Evolutionary conservation across 2,329 filamentous ascomycete species (phyloP).

Genomic region (Cytospora chrysosperma): DNA sequence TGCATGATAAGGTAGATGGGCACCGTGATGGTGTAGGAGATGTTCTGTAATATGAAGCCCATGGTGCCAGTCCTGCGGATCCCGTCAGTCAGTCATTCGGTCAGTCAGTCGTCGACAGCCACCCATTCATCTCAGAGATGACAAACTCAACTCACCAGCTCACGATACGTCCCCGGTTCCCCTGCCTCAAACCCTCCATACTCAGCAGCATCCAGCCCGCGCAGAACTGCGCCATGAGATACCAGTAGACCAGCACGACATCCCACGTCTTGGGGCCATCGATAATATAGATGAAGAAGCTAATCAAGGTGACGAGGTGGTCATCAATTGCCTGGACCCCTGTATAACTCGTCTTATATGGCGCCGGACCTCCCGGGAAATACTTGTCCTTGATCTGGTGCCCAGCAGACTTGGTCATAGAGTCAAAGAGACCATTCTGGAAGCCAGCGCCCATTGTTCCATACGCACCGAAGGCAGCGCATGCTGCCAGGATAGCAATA

Average conservation of each 20-base stretch:
- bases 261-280: constrained; percentile 23
- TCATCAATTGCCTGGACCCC: constrained; percentile 21
- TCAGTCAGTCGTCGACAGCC: too few species aligned
- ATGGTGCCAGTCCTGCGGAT: constrained; percentile 23
- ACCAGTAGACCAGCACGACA: constrained; percentile 20
- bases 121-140: not conserved
- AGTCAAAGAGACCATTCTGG: constrained; percentile 13
- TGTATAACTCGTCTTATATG: constrained; percentile 21
- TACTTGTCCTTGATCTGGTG: not conserved
- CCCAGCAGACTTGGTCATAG: not conserved
- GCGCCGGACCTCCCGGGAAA: constrained; percentile 19
- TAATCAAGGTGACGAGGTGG: constrained; percentile 7
- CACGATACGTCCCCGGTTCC: constrained; percentile 23
- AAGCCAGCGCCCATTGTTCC: constrained; percentile 1
- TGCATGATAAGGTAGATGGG: constrained; percentile 27
- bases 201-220: constrained; percentile 25
- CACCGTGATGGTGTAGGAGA: constrained; percentile 24
- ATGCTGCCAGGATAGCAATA: constrained; percentile 7
- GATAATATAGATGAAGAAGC: constrained; percentile 23
- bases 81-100: not conserved
- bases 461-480: constrained; percentile 23
- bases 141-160: constrained; percentile 25
- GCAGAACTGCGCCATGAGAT: constrained; percentile 24
- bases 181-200: constrained; percentile 26
- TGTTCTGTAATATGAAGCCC: constrained; percentile 26